Percentiles rank a stretch among this genome's conserved stretches.
Conservation (phyloP, 2,329 filamentous ascomycete species). For the Chalaropsis thielavioides region DNA sequence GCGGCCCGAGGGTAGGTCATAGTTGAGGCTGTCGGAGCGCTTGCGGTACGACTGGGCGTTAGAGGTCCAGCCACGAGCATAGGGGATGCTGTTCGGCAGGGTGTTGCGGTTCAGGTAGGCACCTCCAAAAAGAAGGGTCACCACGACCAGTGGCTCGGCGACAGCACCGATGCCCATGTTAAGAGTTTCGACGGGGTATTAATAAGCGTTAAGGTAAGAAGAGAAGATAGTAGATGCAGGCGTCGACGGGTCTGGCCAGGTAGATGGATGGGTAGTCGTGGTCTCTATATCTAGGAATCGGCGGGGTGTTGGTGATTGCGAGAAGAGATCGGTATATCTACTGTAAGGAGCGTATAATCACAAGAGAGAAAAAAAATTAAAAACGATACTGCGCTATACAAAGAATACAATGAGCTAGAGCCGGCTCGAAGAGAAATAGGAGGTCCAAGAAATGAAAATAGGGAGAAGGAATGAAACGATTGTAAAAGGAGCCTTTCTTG, state of each 20-base stretch:
- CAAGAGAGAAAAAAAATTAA: not conserved
- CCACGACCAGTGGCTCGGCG: conserved; percentile 30
- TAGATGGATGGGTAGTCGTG: not conserved
- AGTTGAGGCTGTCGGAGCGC: conserved; percentile 19
- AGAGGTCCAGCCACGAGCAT: conserved; percentile 16
- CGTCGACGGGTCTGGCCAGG: not conserved
- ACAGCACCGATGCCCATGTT: conserved; percentile 30
- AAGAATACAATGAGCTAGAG: not conserved
- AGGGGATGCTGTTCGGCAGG: conserved; percentile 16
- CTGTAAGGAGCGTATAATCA: not conserved
- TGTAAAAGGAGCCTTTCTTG: not conserved
- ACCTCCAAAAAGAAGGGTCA: conserved; percentile 32
- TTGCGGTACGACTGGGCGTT: conserved; percentile 17
- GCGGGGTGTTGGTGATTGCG: not conserved
- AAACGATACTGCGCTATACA: conserved; percentile 5
- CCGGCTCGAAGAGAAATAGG: conserved; percentile 1
- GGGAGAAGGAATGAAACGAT: not conserved
- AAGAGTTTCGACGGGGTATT: not conserved
- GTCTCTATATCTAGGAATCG: not conserved
- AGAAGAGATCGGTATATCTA: not conserved
- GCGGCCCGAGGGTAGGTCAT: conserved; percentile 1
- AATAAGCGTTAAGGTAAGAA: not conserved
- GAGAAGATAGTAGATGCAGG: not conserved
- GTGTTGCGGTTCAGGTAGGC: conserved; percentile 31
- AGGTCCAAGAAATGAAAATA: not conserved